Conservation (phyloP, 306 rosid species). For the Rosa persica region DNA sequence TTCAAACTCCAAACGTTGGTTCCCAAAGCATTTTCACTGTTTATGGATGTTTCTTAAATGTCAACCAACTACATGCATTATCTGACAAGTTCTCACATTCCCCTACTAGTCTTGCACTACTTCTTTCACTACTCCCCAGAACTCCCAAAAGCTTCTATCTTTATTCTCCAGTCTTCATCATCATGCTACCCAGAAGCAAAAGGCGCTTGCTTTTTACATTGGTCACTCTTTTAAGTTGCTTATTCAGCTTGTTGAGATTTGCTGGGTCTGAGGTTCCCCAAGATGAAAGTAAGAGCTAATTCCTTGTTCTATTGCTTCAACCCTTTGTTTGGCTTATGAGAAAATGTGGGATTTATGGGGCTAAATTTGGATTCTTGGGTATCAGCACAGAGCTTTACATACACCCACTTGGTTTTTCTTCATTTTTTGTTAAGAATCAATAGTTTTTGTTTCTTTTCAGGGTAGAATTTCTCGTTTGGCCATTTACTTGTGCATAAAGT, state of each 20-base stretch:
- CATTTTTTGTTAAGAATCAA: not conserved
- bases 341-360: constrained; percentile 1
- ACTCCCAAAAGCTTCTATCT: constrained; percentile 1
- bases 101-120: not conserved
- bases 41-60: not conserved
- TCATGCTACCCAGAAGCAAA: constrained; percentile 38
- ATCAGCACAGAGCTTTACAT: not conserved
- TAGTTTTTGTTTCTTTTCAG: not conserved
- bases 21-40: not conserved
- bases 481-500: not conserved
- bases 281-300: constrained; percentile 48
- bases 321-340: not conserved
- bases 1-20: not conserved
- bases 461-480: not conserved
- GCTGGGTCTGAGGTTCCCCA: constrained; percentile 53
- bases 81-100: not conserved
- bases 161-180: constrained; percentile 5
- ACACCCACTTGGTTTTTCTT: not conserved
- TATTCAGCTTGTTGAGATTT: constrained; percentile 42
- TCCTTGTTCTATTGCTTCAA: not conserved
- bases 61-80: not conserved
- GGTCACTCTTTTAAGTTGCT: constrained; percentile 33
- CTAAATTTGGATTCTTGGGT: constrained; percentile 22
- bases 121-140: not conserved
- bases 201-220: constrained; percentile 25